A percentile compares a stretch with the other conserved stretches of the same genome.
These are phyloP conservation scores for Teunomyces pallodes DNA, from an alignment of 805 yeast species.

Conservation along the genomic window DNA sequence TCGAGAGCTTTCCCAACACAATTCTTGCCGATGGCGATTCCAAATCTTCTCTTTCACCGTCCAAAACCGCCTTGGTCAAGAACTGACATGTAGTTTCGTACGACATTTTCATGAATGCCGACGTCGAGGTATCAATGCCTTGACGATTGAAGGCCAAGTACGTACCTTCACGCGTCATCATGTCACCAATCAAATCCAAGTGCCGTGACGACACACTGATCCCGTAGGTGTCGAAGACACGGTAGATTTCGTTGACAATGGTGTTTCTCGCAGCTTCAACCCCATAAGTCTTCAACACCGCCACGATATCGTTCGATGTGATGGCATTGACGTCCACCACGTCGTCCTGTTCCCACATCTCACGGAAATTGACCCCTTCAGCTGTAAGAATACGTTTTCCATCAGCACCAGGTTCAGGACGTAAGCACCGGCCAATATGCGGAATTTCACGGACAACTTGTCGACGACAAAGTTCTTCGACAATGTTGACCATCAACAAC, in stretches of 20 bases:
- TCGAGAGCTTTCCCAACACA: slow-evolving; percentile 85
- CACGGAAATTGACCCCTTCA: slow-evolving; percentile 96
- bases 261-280: slow-evolving; percentile 99
- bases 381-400: slow-evolving; percentile 81
- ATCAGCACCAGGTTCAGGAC: slow-evolving; percentile 59
- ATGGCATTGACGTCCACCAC: slow-evolving; percentile 88
- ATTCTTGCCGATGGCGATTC: slow-evolving; percentile 92
- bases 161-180: slow-evolving; percentile 99
- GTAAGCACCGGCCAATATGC: slow-evolving; percentile 87
- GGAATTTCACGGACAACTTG: slow-evolving; percentile 93
- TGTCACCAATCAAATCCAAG: slow-evolving; percentile 94
- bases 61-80: slow-evolving; percentile 92
- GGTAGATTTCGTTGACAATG: slow-evolving; percentile 90
- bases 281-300: slow-evolving; percentile 89
- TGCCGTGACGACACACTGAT: slow-evolving; percentile 91
- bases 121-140: slow-evolving; percentile 94
- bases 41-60: slow-evolving; percentile 83
- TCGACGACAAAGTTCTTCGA: slow-evolving; percentile 85
- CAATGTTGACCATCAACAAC: slow-evolving; percentile 93
- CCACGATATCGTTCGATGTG: slow-evolving; percentile 87
- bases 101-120: slow-evolving; percentile 98
- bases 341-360: slow-evolving; percentile 97
- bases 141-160: slow-evolving; percentile 96
- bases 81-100: slow-evolving; percentile 98
- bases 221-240: slow-evolving; percentile 95